Evolutionary conservation across 495 filamentous ascomycete genomes (phyloP).

Genomic region (Darksidea phi): DNA sequence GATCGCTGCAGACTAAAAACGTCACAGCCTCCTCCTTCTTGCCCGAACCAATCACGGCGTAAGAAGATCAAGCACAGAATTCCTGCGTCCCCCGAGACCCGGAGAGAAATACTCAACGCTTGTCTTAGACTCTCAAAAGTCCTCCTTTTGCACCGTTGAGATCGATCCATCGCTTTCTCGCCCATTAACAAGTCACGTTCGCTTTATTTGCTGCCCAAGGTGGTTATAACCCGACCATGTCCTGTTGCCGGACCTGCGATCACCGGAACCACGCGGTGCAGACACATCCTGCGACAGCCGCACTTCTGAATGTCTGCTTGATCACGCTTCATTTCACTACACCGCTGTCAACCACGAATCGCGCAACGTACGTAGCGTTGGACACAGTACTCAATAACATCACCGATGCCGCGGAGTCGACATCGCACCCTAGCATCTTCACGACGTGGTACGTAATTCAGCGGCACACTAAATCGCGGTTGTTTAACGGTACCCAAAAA

Average conservation of each 20-base stretch:
- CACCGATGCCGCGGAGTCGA: slow-evolving; percentile 12
- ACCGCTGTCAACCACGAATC: neutral
- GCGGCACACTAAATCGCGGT: no score
- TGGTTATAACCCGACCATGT: no score
- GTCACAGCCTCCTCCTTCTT: neutral
- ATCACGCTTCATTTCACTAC: slow-evolving; percentile 21
- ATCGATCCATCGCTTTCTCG: no score
- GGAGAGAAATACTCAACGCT: no score
- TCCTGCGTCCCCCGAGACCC: no score
- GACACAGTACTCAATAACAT: slow-evolving; percentile 23
- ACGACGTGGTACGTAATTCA: slow-evolving; percentile 7
- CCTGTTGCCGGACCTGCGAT: slow-evolving; percentile 25
- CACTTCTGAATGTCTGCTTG: slow-evolving; percentile 20
- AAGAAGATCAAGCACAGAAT: no score
- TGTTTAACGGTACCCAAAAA: no score
- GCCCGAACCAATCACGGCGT: no score
- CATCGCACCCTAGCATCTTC: slow-evolving; percentile 15
- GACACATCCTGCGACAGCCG: slow-evolving; percentile 1
- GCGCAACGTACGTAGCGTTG: neutral
- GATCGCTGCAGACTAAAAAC: neutral
- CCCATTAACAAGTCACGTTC: no score
- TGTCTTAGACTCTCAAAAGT: no score
- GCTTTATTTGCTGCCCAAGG: no score
- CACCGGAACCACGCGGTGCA: slow-evolving; percentile 17
- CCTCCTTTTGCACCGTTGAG: no score